Evolutionary conservation across 176 grass and related monocot species (phyloP).

Genomic region (Dendrocalamus sinicus): DNA sequence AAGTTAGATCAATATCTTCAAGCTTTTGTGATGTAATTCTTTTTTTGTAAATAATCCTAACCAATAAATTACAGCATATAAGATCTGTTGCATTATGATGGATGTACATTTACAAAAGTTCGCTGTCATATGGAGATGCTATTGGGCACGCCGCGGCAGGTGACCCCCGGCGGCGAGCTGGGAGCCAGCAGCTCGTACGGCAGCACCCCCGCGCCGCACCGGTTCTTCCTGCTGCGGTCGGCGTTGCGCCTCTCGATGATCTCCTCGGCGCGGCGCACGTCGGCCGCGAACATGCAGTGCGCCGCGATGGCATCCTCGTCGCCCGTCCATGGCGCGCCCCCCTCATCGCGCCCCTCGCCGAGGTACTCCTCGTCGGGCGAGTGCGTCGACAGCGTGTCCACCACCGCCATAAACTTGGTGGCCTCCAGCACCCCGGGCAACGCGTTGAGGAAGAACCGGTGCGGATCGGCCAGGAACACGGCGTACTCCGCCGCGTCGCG

Average conservation of each 20-base stretch:
- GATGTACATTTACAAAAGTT: too few species aligned
- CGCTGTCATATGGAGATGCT: slow-evolving; percentile 80
- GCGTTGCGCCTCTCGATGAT: slow-evolving; percentile 69
- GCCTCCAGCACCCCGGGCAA: slow-evolving; percentile 91
- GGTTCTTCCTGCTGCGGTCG: slow-evolving; percentile 62
- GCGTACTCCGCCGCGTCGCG: slow-evolving; percentile 63
- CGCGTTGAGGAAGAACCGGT: slow-evolving; percentile 90
- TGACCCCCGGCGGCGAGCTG: slow-evolving; percentile 84
- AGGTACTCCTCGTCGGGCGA: slow-evolving; percentile 99
- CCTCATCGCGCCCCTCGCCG: slow-evolving; percentile 66
- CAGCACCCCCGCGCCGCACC: slow-evolving; percentile 91
- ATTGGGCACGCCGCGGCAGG: slow-evolving; percentile 94
- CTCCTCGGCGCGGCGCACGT: slow-evolving; percentile 73
- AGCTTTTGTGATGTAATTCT: too few species aligned
- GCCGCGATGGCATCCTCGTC: slow-evolving; percentile 67
- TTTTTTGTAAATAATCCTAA: too few species aligned
- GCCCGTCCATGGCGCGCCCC: slow-evolving; percentile 67
- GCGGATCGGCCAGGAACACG: slow-evolving; percentile 80
- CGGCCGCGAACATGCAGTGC: slow-evolving; percentile 66
- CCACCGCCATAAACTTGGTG: slow-evolving; percentile 98
- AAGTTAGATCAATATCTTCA: too few species aligned
- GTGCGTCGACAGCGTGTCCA: slow-evolving; percentile 95
- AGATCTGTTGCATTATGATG: too few species aligned
- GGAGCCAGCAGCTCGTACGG: slow-evolving; percentile 92
- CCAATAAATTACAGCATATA: too few species aligned